These are phyloP conservation scores for Reticulascus tulasneorum DNA, from an alignment of 2,329 filamentous ascomycete species.

Conservation along the genomic window DNA sequence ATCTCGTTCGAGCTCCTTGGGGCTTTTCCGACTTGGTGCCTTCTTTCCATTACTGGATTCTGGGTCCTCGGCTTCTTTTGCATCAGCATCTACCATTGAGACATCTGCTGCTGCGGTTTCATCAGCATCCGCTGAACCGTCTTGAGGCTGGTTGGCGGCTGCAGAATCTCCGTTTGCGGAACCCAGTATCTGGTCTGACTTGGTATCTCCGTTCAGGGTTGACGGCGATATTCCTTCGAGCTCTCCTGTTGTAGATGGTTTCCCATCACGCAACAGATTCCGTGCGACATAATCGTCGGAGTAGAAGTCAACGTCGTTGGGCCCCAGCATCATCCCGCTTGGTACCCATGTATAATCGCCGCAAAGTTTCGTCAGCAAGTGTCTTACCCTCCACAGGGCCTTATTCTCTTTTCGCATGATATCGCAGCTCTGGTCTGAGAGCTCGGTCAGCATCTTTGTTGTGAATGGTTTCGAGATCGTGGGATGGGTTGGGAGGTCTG, in stretches of 20 bases:
- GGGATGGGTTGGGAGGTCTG: conserved; percentile 70
- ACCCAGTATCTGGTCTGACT: conserved; percentile 11
- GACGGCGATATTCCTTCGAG: conserved; percentile 3
- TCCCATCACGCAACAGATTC: conserved; percentile 22
- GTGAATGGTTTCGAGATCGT: conserved; percentile 71
- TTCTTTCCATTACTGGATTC: no score
- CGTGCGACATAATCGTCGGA: conserved; percentile 41
- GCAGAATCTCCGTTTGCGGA: conserved; percentile 17
- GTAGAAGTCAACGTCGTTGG: conserved; percentile 53
- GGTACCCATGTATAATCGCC: conserved; percentile 70
- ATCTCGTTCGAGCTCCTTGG: conserved; percentile 3
- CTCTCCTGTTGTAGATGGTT: conserved; percentile 8
- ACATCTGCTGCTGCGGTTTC: no score
- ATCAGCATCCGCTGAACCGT: no score
- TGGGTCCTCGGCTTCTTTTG: conserved; percentile 4
- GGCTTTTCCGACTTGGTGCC: conserved; percentile 1
- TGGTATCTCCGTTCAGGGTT: conserved; percentile 14
- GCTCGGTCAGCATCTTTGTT: conserved; percentile 67
- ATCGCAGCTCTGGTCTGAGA: conserved; percentile 64
- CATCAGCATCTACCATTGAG: conserved; percentile 16
- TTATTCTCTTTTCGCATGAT: conserved; percentile 73
- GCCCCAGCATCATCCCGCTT: conserved; percentile 53
- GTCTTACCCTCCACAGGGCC: conserved; percentile 70
- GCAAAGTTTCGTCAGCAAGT: conserved; percentile 66
- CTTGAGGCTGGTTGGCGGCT: conserved; percentile 6